Evolutionary conservation across 192 early-diverging fungal genomes (phyloP).

Genomic region (Pilobolus umbonatus): DNA sequence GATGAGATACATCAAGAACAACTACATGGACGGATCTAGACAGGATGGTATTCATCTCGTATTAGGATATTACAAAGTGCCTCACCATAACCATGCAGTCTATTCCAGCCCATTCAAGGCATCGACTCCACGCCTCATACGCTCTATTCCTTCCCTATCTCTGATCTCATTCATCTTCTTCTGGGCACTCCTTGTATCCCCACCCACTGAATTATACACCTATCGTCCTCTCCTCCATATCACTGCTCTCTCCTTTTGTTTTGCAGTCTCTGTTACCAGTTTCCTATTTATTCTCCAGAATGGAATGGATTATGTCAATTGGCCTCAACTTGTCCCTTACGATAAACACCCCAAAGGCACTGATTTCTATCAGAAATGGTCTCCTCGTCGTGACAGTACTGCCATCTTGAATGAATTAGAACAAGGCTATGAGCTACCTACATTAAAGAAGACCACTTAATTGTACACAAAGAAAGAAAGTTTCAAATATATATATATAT

Average conservation of each 20-base stretch:
- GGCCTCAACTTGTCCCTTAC: slow-evolving; percentile 43
- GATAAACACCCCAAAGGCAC: background rate
- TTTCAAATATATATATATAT: too few species aligned
- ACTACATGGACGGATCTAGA: slow-evolving; percentile 86
- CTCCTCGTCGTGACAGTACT: slow-evolving; percentile 6
- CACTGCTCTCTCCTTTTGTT: slow-evolving; percentile 33
- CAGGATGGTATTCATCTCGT: slow-evolving; percentile 92
- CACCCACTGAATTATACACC: too few species aligned
- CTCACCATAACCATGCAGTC: slow-evolving; percentile 21
- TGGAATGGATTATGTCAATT: slow-evolving; percentile 43
- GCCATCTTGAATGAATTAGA: slow-evolving; percentile 16
- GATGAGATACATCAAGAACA: slow-evolving; percentile 86
- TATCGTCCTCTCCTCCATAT: slow-evolving; percentile 17
- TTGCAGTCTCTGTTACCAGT: slow-evolving; percentile 30
- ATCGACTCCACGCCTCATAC: too few species aligned
- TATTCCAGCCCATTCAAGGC: slow-evolving; percentile 3
- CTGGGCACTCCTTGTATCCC: too few species aligned
- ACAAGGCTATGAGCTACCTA: slow-evolving; percentile 19
- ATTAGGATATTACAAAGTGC: slow-evolving; percentile 58
- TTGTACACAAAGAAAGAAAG: background rate
- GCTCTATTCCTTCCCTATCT: too few species aligned
- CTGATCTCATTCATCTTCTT: slow-evolving; percentile 18
- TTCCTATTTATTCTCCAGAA: slow-evolving; percentile 38
- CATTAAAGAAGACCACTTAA: slow-evolving; percentile 24
- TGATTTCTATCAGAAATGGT: background rate